Evolutionary conservation across 768 basidiomycete species (phyloP).

Genomic region (Porphyrellus cyaneotinctus): DNA sequence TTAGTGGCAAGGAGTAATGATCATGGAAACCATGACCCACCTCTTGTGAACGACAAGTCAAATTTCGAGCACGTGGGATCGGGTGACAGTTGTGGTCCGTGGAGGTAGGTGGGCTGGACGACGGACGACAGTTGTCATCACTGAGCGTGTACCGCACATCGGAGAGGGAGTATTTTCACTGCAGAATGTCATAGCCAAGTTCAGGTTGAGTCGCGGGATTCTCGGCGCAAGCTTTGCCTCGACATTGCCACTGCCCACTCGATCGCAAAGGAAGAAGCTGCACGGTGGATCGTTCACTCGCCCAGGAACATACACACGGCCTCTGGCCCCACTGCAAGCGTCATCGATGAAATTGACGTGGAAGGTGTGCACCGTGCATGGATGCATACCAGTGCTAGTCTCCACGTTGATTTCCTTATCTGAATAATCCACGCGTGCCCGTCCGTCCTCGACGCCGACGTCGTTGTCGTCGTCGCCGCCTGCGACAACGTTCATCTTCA

Average conservation of each 20-base stretch:
- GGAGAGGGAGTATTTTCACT: neutral
- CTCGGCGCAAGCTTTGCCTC: neutral
- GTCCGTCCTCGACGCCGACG: neutral
- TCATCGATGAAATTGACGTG: constrained; percentile 10
- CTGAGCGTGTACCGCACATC: neutral
- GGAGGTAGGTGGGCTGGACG: too few relatives aligned
- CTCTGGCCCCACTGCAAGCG: neutral
- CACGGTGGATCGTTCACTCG: constrained; percentile 1
- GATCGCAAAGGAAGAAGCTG: neutral
- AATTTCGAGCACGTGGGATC: too few relatives aligned
- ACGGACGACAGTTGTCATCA: too few relatives aligned
- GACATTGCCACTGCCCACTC: constrained; percentile 9
- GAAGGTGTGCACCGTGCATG: neutral
- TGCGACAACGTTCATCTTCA: neutral
- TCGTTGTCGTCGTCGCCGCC: neutral
- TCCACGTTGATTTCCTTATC: neutral
- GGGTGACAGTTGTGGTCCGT: too few relatives aligned
- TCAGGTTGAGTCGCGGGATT: constrained; percentile 1
- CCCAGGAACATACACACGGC: constrained; percentile 2
- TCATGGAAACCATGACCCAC: too few relatives aligned
- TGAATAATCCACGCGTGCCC: neutral
- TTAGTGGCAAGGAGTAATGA: too few relatives aligned
- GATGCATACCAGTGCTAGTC: constrained; percentile 1
- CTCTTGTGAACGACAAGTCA: too few relatives aligned
- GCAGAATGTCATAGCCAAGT: too few relatives aligned